Conservation (phyloP, 768 basidiomycete genomes). For the Amanita exitialis region DNA sequence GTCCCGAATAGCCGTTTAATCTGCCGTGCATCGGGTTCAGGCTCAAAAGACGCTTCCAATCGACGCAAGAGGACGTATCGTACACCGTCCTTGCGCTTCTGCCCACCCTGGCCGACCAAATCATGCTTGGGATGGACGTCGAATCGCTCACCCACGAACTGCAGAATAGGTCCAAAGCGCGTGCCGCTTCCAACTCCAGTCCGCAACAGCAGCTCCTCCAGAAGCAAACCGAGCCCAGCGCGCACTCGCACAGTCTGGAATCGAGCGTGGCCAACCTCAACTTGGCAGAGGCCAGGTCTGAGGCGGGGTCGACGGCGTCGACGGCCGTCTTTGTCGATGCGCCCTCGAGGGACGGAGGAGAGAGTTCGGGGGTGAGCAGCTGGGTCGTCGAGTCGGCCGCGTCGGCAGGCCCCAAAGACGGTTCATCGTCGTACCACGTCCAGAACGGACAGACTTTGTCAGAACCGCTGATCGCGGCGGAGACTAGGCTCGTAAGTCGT, state of each 20-base stretch:
- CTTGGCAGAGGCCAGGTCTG: slow-evolving; percentile 27
- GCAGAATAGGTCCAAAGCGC: slow-evolving; percentile 24
- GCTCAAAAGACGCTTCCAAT: slow-evolving; percentile 60
- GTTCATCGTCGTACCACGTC: no score
- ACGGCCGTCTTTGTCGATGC: slow-evolving; percentile 16
- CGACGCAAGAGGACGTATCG: slow-evolving; percentile 68
- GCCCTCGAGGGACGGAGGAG: slow-evolving; percentile 31
- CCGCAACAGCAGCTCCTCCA: no score
- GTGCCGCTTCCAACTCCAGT: no score
- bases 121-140: slow-evolving; percentile 69
- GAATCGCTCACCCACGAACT: slow-evolving; percentile 54
- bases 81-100: slow-evolving; percentile 68
- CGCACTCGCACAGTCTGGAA: slow-evolving; percentile 11
- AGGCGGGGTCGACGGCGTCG: slow-evolving; percentile 37
- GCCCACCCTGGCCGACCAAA: slow-evolving; percentile 53
- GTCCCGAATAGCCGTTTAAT: neutral
- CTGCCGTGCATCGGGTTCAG: no score
- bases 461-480: neutral
- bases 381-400: slow-evolving; percentile 18
- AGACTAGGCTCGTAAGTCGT: slow-evolving; percentile 10
- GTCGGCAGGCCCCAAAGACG: no score
- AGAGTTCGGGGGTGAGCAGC: slow-evolving; percentile 25
- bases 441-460: neutral
- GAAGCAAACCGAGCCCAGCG: no score
- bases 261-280: slow-evolving; percentile 24